These are phyloP conservation scores for Patellaria atrata DNA, from an alignment of 495 filamentous ascomycete species.

Conservation along the genomic window DNA sequence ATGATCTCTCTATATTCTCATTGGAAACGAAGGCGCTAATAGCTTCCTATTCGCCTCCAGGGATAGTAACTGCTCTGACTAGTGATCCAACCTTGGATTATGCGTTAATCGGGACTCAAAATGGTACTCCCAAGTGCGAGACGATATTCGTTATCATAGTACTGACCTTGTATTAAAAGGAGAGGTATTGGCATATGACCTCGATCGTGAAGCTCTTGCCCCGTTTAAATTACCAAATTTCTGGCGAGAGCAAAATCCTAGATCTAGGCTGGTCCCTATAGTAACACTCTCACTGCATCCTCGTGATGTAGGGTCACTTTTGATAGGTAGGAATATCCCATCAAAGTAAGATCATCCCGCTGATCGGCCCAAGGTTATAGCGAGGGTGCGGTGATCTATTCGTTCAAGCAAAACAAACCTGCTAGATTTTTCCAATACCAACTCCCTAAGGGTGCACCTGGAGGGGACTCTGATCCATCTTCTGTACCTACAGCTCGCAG, in stretches of 20 bases:
- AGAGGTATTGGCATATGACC: slow-evolving; percentile 78
- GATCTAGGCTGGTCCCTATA: slow-evolving; percentile 41
- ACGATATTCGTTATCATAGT: background rate
- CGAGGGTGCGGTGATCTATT: slow-evolving; percentile 75
- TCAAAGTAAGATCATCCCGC: no score
- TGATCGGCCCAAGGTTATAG: no score
- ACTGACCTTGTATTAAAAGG: slow-evolving; percentile 27
- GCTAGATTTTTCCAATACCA: slow-evolving; percentile 72
- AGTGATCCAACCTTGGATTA: slow-evolving; percentile 87
- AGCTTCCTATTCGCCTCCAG: slow-evolving; percentile 55
- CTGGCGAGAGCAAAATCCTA: slow-evolving; percentile 53
- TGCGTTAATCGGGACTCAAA: slow-evolving; percentile 42
- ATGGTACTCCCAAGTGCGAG: no score
- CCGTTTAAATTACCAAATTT: slow-evolving; percentile 71
- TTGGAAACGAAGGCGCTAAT: slow-evolving; percentile 46
- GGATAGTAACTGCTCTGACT: slow-evolving; percentile 50
- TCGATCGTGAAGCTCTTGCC: slow-evolving; percentile 64
- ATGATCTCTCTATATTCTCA: slow-evolving; percentile 69
- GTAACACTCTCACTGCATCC: slow-evolving; percentile 77
- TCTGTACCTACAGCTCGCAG: slow-evolving; percentile 37
- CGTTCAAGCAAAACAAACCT: slow-evolving; percentile 74
- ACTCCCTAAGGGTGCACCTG: slow-evolving; percentile 67
- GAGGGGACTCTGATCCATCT: slow-evolving; percentile 54
- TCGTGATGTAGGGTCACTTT: slow-evolving; percentile 76
- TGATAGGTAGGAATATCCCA: no score